phyloP scores from a whole-genome alignment of 768 basidiomycete genomes.

The Boletus sp. region DNA sequence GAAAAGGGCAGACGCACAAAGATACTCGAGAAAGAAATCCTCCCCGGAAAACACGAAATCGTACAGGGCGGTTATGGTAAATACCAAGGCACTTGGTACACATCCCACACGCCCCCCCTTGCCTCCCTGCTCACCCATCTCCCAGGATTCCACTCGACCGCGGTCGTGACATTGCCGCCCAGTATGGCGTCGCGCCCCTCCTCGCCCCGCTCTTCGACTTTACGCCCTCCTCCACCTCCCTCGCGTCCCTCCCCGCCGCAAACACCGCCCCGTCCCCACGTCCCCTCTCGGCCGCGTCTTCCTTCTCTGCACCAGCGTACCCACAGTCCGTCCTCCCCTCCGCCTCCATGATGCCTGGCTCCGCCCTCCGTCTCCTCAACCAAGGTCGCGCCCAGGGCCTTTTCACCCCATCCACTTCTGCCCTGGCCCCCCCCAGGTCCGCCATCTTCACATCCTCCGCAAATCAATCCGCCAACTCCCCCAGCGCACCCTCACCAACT shows the following conservation, averaged over 20 bases:
- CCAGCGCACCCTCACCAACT: slow-evolving; percentile 50
- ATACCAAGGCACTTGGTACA: slow-evolving; percentile 98
- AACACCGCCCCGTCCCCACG: slow-evolving; percentile 50
- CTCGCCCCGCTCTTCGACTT: slow-evolving; percentile 93
- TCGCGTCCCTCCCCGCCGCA: slow-evolving; percentile 62
- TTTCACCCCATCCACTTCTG: slow-evolving; percentile 80
- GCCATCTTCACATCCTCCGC: slow-evolving; percentile 55
- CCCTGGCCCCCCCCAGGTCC: slow-evolving; percentile 41
- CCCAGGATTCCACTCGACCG: slow-evolving; percentile 92
- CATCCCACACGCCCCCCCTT: slow-evolving; percentile 8
- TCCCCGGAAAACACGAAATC: slow-evolving; percentile 94
- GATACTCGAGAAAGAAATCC: slow-evolving; percentile 95
- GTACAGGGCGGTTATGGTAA: slow-evolving; percentile 99
- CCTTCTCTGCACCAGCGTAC: slow-evolving; percentile 56
- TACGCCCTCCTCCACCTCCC: slow-evolving; percentile 68
- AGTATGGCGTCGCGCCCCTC: slow-evolving; percentile 87
- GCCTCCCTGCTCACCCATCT: slow-evolving; percentile 7
- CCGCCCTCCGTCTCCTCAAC: slow-evolving; percentile 76
- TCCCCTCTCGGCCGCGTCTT: slow-evolving; percentile 65
- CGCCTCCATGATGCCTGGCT: slow-evolving; percentile 85
- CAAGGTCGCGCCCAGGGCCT: slow-evolving; percentile 85
- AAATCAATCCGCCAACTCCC: slow-evolving; percentile 44
- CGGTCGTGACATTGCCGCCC: slow-evolving; percentile 87
- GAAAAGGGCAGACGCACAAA: slow-evolving; percentile 96
- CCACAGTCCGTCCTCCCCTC: slow-evolving; percentile 61